phyloP scores from a whole-genome alignment of 179 eudicot species.

The Monotropa hypopitys region DNA sequence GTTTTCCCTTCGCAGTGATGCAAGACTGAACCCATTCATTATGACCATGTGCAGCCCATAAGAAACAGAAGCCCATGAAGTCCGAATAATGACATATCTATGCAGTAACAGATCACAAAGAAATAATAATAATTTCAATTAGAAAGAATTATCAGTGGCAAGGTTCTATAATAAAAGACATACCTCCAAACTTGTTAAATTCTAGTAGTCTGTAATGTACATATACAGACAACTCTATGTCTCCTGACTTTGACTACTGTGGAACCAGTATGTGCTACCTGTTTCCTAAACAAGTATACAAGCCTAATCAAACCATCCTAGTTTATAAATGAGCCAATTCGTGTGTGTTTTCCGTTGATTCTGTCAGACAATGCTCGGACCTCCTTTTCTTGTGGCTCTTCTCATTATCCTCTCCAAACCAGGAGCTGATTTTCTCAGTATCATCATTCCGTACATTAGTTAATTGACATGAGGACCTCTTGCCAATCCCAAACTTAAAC shows the following conservation, averaged over 20 bases:
- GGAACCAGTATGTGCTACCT: constrained; percentile 35
- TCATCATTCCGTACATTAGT: constrained; percentile 16
- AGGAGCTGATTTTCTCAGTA: constrained; percentile 19
- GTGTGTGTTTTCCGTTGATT: constrained; percentile 29
- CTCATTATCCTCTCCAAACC: constrained; percentile 26
- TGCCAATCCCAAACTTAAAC: constrained; percentile 32
- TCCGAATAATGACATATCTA: not conserved
- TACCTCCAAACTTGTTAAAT: constrained; percentile 36
- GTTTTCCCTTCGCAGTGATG: not conserved
- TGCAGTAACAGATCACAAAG: constrained; percentile 3
- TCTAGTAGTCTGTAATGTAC: constrained; percentile 18
- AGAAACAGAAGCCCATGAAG: not conserved
- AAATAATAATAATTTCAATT: constrained; percentile 20
- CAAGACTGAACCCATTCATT: not conserved
- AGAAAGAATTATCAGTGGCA: constrained; percentile 27
- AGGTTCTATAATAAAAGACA: constrained; percentile 35
- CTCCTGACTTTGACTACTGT: constrained; percentile 17
- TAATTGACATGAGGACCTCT: constrained; percentile 25
- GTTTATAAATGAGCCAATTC: constrained; percentile 43
- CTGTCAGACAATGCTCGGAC: constrained; percentile 35
- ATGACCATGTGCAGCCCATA: not conserved
- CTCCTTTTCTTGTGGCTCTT: constrained; percentile 44
- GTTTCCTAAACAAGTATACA: constrained; percentile 42
- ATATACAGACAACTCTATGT: constrained; percentile 26
- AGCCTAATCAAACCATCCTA: constrained; percentile 31